phyloP scores from a whole-genome alignment of 2,329 filamentous ascomycete species.

The Sporothrix euskadiensis region DNA sequence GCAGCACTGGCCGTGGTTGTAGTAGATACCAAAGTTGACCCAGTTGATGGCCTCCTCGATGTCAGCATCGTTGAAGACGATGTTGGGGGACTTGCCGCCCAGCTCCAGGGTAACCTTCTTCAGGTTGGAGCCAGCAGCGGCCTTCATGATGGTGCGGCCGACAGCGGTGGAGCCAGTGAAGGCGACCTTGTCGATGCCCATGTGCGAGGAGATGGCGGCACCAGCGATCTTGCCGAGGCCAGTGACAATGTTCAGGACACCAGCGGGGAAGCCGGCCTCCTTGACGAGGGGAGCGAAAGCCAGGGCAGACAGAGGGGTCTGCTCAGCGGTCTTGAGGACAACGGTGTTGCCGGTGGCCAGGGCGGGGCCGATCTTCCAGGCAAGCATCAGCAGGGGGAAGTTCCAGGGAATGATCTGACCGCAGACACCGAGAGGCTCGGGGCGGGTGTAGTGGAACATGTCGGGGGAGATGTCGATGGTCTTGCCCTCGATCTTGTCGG shows the following conservation, averaged over 20 bases:
- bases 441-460: constrained; percentile 80
- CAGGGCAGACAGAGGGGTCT: constrained; percentile 71
- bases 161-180: constrained; percentile 77
- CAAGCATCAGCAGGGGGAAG: constrained; percentile 77
- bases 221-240: constrained; percentile 78
- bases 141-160: constrained; percentile 77
- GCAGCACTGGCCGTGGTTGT: constrained; percentile 65
- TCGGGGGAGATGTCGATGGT: constrained; percentile 76
- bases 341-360: constrained; percentile 71
- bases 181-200: constrained; percentile 80
- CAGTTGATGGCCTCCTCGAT: constrained; percentile 75
- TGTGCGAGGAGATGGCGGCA: constrained; percentile 72
- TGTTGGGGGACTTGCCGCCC: constrained; percentile 78
- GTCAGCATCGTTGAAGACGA: constrained; percentile 75
- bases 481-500: constrained; percentile 89
- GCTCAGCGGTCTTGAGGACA: constrained; percentile 74
- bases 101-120: constrained; percentile 83
- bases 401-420: constrained; percentile 91
- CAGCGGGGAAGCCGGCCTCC: constrained; percentile 76
- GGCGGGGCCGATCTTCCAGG: constrained; percentile 79
- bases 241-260: constrained; percentile 75
- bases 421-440: constrained; percentile 78
- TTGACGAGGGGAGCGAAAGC: constrained; percentile 65
- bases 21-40: constrained; percentile 72
- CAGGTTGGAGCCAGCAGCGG: constrained; percentile 72